Conservation (phyloP, 352 stramenopile species). For the Phytophthora tentaculata region DNA sequence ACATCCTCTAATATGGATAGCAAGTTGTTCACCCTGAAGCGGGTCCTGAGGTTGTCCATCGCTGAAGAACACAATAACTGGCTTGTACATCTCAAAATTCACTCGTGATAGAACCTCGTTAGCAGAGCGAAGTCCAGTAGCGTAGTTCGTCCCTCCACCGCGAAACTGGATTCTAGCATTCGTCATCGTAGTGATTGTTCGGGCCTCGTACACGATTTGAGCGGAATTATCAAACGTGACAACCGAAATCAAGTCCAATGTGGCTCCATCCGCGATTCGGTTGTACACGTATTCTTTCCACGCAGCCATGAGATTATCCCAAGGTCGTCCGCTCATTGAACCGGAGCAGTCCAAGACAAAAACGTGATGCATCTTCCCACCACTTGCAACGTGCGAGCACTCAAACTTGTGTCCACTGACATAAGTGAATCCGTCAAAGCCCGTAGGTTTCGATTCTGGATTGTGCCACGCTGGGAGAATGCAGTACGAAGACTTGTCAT, state of each 20-base stretch:
- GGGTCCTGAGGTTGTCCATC: conserved; percentile 66
- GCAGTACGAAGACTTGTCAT: conserved; percentile 63
- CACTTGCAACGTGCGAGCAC: conserved; percentile 63
- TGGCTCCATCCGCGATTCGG: conserved; percentile 55
- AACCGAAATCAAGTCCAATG: conserved; percentile 75
- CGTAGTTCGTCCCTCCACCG: conserved; percentile 61
- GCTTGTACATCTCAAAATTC: conserved; percentile 64
- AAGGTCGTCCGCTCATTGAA: conserved; percentile 72
- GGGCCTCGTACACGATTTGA: conserved; percentile 57
- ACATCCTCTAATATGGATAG: conserved; percentile 49
- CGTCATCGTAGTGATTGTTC: conserved; percentile 54
- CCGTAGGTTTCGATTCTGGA: conserved; percentile 27
- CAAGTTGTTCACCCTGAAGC: conserved; percentile 54
- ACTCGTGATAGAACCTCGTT: conserved; percentile 77
- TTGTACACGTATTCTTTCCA: conserved; percentile 76
- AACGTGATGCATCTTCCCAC: conserved; percentile 72
- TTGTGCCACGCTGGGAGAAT: conserved; percentile 74
- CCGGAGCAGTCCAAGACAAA: conserved; percentile 84
- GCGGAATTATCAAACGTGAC: conserved; percentile 63
- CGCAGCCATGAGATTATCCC: conserved; percentile 60
- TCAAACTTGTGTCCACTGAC: conserved; percentile 76
- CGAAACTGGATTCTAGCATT: conserved; percentile 37
- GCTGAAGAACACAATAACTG: conserved; percentile 81
- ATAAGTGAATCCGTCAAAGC: conserved; percentile 58
- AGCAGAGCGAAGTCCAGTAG: conserved; percentile 54